phyloP scores from a whole-genome alignment of 129 eudicot genomes.

The Gnaphalium uliginosum region DNA sequence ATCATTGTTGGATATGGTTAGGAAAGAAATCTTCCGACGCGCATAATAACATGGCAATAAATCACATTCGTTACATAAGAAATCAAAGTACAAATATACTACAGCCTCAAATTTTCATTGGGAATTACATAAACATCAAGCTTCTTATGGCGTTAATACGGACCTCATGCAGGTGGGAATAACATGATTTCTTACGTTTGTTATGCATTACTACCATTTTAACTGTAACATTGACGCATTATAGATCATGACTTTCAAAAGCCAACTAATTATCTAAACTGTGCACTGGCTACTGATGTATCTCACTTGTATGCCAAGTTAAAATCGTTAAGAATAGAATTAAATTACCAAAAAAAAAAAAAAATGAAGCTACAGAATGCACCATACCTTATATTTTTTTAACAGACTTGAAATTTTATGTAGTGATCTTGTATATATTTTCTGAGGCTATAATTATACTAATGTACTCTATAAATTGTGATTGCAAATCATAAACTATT shows the following conservation, averaged over 20 bases:
- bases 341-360: background rate
- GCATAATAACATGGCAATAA: background rate
- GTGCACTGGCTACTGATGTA: background rate
- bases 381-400: background rate
- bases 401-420: background rate
- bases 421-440: background rate
- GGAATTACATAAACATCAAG: background rate
- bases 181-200: background rate
- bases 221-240: no score
- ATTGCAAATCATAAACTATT: no score
- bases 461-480: no score
- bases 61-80: background rate
- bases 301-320: background rate
- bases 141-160: background rate
- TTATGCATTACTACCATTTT: no score
- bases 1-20: background rate
- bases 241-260: background rate
- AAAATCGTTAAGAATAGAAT: background rate
- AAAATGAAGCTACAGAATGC: background rate
- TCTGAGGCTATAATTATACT: background rate
- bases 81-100: background rate
- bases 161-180: background rate
- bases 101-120: background rate
- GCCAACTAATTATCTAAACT: background rate
- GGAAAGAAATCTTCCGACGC: background rate